Base-by-base conservation (phyloP, 768 basidiomycete genomes). In the Mycena metata region DNA sequence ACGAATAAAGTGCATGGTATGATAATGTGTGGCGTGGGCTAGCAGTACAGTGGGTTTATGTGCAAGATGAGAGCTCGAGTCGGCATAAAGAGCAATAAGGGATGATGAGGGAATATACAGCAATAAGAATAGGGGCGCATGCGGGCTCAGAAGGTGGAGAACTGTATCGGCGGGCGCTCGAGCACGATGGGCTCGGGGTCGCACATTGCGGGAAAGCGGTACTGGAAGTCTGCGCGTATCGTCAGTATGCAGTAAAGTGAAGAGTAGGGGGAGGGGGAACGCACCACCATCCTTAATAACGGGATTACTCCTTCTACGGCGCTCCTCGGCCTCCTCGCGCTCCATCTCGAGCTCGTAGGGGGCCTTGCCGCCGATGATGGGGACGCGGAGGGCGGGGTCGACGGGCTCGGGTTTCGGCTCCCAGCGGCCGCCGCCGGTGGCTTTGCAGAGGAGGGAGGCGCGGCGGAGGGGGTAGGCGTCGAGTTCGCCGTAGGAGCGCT, bases 401-500 rank as follows among this genome's bases (percentile, higher is more conserved):
- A 79, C 80, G 2, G 84, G 80, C 12, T 79, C 78, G 35, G 84
- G 85, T 73, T 89, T 90, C 39, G 93, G 93, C 70, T 88, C 86
- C 93, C 93, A 94, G 39, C 93, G 88, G 17, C 93, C 93, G 16
- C 92, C 92, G 51, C 93, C 93, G 21, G 88, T 87, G 1, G 90
- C 90, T 73, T 94, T 95, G 81, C 93, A 95, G 16, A 93, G 83
- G 55, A 86, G 81, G 72, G 86, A 88, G 3, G 89, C 86, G 62
- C 88, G 87, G 47, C 86, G 83, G 23, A 94, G 86, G 2, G 93
- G 93, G 72, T 94, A 94, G 1, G 90, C 85, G 57, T 89, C 89
- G 33, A 94, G 84, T 76, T 91, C 91, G 67, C 91, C 91, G 64
- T 87, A 88, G 1, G 88, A 88, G 61, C 82, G 85, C 65, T 85